A percentile compares a stretch with the other conserved stretches of the same genome.
These are phyloP conservation scores for Aspergillus incahuasiensis DNA, from an alignment of 495 filamentous ascomycete species.

Conservation along the genomic window DNA sequence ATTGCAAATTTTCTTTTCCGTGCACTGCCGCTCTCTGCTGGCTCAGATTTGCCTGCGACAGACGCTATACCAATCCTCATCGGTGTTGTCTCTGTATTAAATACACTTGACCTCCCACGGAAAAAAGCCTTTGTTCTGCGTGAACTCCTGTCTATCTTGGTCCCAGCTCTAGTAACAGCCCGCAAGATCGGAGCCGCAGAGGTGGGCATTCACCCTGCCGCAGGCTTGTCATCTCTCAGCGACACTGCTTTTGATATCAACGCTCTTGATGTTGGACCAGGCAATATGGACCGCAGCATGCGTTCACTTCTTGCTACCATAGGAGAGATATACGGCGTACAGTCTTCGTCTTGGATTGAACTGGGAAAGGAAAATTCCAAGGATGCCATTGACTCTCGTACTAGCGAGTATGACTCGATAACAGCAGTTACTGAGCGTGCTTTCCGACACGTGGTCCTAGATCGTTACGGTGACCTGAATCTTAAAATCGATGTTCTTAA, in stretches of 20 bases:
- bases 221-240: conserved; percentile 65
- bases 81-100: conserved; percentile 79
- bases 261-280: conserved; percentile 67
- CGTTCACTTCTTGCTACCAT: conserved; percentile 52
- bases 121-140: conserved; percentile 85
- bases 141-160: conserved; percentile 76
- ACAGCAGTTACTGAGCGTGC: conserved; percentile 39
- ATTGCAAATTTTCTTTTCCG: conserved; percentile 66
- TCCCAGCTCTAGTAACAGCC: conserved; percentile 84
- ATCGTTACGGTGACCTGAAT: conserved; percentile 45
- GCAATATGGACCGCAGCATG: conserved; percentile 71
- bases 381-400: conserved; percentile 5
- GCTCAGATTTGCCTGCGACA: conserved; percentile 57
- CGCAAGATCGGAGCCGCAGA: conserved; percentile 90
- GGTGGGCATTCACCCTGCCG: conserved; percentile 89
- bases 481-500: conserved; percentile 82
- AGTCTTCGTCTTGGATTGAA: conserved; percentile 36
- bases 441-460: conserved; percentile 36
- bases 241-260: conserved; percentile 52
- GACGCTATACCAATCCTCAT: conserved; percentile 75
- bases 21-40: conserved; percentile 59
- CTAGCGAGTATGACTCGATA: conserved; percentile 39
- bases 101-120: conserved; percentile 67
- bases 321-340: conserved; percentile 47
- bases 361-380: conserved; percentile 30